Base-by-base conservation (phyloP, 163 green algal genomes). In the Scenedesmus sp. region DNA sequence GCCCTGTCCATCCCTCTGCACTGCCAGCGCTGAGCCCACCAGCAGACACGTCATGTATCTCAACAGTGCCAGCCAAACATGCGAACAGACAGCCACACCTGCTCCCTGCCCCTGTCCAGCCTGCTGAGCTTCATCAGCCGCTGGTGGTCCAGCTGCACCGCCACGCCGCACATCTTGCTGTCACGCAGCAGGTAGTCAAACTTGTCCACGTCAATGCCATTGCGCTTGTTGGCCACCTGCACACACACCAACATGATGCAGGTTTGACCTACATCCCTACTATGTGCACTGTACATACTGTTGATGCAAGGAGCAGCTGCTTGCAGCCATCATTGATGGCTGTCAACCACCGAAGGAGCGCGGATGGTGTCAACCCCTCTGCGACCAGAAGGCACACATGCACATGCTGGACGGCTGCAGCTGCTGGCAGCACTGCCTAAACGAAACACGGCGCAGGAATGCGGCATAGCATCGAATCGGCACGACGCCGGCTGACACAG, bases 171-270 rank as follows among this genome's bases (percentile, higher is more conserved):
- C 87, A 94, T 92, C 18, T 86, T 76, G n/a, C 81, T 88, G 92
- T 98, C 96, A 16, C 96, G 89, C 51, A 87, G 81, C 72, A 98
- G 92, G 93, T 98, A 98, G 91, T 98, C 96, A 88, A 97, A 96
- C 93, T 93, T 98, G 93, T 97, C 96, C 12, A 98, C 96, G 82
- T 98, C 96, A 33, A 98, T 95, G 76, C 93, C 92, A 85, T 97
- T 98, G 78, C 95, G 90, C 22, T 96, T 94, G 90, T 99, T 99
- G 61, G 97, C 96, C 24, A 89, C 84, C 84, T n/a, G n/a, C n/a
- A n/a, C n/a, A n/a, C n/a, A n/a, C n/a, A n/a, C n/a, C n/a, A n/a
- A n/a, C n/a, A n/a, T n/a, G n/a, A n/a, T n/a, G n/a, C n/a, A n/a
- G n/a, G n/a, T n/a, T n/a, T n/a, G n/a, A n/a, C n/a, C n/a, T n/a